A percentile compares a stretch with the other conserved stretches of the same genome.
Evolutionary conservation across 441 rosid species (phyloP).

Genomic region (Iberis amara): DNA sequence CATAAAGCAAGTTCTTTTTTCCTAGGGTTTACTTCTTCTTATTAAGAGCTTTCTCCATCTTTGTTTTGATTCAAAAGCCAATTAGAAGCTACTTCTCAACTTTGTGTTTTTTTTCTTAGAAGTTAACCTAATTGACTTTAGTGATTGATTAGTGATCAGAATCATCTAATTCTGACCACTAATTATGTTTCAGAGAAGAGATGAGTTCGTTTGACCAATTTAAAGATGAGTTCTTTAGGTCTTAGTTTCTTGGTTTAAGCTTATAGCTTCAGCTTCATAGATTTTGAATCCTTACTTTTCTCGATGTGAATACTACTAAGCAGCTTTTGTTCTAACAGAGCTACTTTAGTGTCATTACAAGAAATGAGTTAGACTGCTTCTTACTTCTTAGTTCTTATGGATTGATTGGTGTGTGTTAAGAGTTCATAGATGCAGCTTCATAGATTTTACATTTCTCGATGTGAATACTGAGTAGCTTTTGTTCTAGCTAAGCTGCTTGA

Average conservation of each 20-base stretch:
- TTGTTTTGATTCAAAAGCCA: not conserved
- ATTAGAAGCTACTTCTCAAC: conserved; percentile 9
- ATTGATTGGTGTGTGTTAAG: no score
- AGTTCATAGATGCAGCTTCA: not conserved
- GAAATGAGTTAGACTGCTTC: not conserved
- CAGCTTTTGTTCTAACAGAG: conserved; percentile 4
- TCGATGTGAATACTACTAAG: not conserved
- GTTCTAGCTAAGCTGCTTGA: conserved; percentile 6
- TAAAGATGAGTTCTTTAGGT: no score
- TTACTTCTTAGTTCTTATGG: no score
- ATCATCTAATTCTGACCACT: no score
- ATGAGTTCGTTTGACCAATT: no score
- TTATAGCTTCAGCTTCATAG: not conserved
- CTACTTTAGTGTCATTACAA: not conserved
- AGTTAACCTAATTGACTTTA: conserved; percentile 31
- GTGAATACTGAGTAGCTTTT: not conserved
- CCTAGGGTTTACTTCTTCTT: conserved; percentile 12
- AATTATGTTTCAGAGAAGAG: no score
- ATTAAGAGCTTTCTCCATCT: not conserved
- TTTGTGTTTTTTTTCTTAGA: conserved; percentile 4
- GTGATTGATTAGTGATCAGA: not conserved
- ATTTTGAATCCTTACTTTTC: conserved; percentile 7
- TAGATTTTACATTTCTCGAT: conserved; percentile 5
- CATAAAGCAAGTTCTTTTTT: not conserved
- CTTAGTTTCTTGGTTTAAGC: not conserved